Conservation (phyloP, 257 asterid species). For the Mitragyna speciosa region DNA sequence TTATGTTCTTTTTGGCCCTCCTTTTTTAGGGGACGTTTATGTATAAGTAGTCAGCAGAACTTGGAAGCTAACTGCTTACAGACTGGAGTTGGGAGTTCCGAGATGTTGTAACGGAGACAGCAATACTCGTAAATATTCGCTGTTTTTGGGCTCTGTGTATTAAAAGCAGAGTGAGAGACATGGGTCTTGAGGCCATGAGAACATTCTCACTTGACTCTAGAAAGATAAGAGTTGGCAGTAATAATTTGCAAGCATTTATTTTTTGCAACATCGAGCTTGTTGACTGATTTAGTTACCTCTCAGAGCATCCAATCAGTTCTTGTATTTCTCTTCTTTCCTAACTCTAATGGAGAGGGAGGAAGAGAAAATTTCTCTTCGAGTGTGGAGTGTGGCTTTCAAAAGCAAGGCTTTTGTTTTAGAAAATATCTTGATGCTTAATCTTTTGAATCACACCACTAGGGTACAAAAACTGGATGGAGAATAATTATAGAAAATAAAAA, state of each 20-base stretch:
- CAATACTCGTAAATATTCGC: not conserved
- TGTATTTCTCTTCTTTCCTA: not conserved
- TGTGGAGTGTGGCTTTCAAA: not conserved
- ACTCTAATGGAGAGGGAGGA: not conserved
- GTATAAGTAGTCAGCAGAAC: not conserved
- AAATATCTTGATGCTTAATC: too few relatives aligned
- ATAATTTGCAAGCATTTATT: not conserved
- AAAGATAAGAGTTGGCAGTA: not conserved
- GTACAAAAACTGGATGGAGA: too few relatives aligned
- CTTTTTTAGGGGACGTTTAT: too few relatives aligned
- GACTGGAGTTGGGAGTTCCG: not conserved
- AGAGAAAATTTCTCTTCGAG: not conserved
- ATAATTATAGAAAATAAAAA: too few relatives aligned
- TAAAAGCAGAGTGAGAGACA: not conserved
- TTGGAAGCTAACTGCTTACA: not conserved
- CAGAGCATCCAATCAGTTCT: not conserved
- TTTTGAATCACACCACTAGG: too few relatives aligned
- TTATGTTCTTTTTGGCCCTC: too few relatives aligned
- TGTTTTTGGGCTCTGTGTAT: conserved; percentile 9
- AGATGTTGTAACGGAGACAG: not conserved
- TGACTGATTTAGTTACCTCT: not conserved
- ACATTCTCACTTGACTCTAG: conserved; percentile 18
- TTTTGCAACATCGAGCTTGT: not conserved
- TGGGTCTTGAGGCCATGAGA: not conserved
- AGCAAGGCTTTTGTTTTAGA: too few relatives aligned